Percentiles rank a stretch among this genome's conserved stretches.
phyloP scores from a whole-genome alignment of 805 yeast genomes.

The Hyphopichia homilentoma region DNA sequence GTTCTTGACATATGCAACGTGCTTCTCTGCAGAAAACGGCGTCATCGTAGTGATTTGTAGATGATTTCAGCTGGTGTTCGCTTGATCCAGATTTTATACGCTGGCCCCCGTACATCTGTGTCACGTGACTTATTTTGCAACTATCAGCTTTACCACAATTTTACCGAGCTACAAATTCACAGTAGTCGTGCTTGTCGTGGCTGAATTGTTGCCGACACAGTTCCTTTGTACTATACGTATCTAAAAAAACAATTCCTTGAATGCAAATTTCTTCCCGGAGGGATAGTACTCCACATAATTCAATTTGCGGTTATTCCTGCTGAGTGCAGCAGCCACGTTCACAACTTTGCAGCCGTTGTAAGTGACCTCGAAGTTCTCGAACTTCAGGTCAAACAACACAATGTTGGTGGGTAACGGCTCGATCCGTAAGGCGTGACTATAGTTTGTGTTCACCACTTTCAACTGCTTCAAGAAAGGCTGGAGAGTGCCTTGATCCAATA shows the following conservation, averaged over 20 bases:
- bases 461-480: constrained; percentile 69
- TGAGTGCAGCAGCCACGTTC: constrained; percentile 63
- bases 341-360: constrained; percentile 80
- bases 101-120: no score
- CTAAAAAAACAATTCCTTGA: constrained; percentile 41
- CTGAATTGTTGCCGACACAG: no score
- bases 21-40: constrained; percentile 19
- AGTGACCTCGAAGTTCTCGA: constrained; percentile 68
- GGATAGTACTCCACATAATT: constrained; percentile 76
- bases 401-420: constrained; percentile 71
- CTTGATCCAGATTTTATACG: no score
- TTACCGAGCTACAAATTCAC: no score
- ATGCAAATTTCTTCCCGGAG: constrained; percentile 46
- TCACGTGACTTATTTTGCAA: no score
- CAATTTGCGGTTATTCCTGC: constrained; percentile 41
- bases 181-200: no score
- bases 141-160: no score
- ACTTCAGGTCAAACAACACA: constrained; percentile 65
- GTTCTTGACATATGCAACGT: constrained; percentile 31
- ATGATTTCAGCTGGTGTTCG: not conserved
- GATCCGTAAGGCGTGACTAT: constrained; percentile 64
- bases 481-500: constrained; percentile 82
- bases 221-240: constrained; percentile 5
- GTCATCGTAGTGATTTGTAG: not conserved
- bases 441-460: constrained; percentile 66